A percentile compares a stretch with the other conserved stretches of the same genome.
Conservation (phyloP, 2,329 filamentous ascomycete species). For the Aureobasidium sp. region DNA sequence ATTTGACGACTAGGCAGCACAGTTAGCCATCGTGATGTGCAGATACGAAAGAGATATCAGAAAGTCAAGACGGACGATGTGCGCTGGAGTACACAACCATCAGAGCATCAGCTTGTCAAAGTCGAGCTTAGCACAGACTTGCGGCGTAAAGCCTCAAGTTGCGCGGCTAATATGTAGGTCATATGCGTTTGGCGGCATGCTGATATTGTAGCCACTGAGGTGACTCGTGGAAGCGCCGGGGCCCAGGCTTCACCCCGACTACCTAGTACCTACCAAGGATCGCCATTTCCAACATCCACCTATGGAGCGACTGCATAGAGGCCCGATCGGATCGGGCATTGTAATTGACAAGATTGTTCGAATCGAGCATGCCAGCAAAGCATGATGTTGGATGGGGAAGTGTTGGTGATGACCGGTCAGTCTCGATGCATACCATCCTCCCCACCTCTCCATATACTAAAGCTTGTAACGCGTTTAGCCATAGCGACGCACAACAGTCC, state of each 20-base stretch:
- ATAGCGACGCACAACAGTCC: no score
- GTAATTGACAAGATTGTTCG: not conserved
- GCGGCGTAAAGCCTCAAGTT: not conserved
- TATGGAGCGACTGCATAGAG: not conserved
- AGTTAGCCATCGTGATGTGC: not conserved
- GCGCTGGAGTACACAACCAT: not conserved
- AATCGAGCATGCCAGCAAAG: not conserved
- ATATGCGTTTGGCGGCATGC: constrained; percentile 6
- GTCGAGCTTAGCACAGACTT: not conserved
- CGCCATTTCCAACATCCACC: not conserved
- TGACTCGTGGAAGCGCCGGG: not conserved
- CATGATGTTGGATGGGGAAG: not conserved
- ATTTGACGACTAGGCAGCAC: not conserved
- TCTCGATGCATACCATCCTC: not conserved
- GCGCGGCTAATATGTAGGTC: constrained; percentile 5
- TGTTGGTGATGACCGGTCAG: not conserved
- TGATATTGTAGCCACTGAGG: not conserved
- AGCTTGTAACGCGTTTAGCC: no score
- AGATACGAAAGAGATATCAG: not conserved
- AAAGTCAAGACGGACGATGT: not conserved
- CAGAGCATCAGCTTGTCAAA: not conserved
- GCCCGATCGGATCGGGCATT: not conserved
- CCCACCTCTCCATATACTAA: no score
- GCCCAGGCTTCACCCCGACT: not conserved
- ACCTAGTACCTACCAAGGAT: not conserved